These are phyloP conservation scores for Citrus trifoliata DNA, from an alignment of 345 rosid species.

Conservation along the genomic window DNA sequence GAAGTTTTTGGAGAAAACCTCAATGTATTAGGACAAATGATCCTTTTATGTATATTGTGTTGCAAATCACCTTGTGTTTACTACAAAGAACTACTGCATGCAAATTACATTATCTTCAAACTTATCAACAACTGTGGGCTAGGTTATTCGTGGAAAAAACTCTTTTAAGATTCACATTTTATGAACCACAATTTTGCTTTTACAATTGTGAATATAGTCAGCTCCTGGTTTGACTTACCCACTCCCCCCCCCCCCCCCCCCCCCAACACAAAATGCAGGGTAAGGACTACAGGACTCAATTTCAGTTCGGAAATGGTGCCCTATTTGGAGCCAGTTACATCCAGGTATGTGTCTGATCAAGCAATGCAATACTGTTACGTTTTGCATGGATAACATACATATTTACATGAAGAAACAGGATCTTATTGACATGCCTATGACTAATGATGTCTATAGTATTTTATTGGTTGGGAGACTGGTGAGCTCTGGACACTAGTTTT, in stretches of 20 bases:
- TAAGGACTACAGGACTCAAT: slow-evolving; percentile 71
- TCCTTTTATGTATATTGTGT: background rate
- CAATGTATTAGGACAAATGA: background rate
- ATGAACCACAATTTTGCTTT: background rate
- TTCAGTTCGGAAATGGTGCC: slow-evolving; percentile 83
- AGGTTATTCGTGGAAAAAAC: background rate
- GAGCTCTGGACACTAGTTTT: background rate
- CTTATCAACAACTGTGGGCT: background rate
- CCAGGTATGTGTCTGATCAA: slow-evolving; percentile 54
- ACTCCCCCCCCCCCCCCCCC: too few relatives aligned
- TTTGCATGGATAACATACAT: background rate
- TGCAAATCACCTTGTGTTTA: background rate
- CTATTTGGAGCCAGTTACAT: slow-evolving; percentile 89
- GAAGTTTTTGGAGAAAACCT: background rate
- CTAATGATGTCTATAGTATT: background rate
- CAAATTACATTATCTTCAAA: background rate
- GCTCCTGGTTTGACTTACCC: slow-evolving; percentile 1
- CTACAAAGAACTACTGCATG: background rate
- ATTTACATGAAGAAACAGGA: background rate
- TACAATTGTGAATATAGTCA: background rate
- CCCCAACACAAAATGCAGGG: slow-evolving; percentile 42
- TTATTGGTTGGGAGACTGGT: background rate
- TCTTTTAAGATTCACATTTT: background rate
- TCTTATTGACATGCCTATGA: background rate
- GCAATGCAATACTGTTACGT: background rate